These are phyloP conservation scores for Heterobasidion parviporum DNA, from an alignment of 1,284 basidiomycete species.

Conservation along the genomic window DNA sequence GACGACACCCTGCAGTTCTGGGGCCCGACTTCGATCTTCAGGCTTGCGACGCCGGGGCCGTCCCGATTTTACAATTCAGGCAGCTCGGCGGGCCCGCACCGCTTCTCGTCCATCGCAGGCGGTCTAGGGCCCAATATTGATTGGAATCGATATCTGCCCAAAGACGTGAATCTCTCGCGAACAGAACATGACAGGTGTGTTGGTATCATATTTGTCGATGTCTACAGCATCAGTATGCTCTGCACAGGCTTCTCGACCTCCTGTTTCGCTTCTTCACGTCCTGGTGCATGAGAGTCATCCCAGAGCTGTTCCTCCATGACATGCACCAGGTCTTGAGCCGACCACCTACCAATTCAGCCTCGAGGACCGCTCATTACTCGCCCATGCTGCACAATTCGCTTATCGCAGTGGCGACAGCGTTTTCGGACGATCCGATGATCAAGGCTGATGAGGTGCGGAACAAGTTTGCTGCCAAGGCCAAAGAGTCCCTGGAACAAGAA, in stretches of 20 bases:
- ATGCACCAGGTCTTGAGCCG: conserved; percentile 44
- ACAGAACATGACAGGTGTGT: conserved; percentile 39
- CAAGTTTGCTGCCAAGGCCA: conserved; percentile 45
- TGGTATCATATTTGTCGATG: neutral
- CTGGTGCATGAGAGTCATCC: conserved; percentile 40
- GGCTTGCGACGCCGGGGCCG: conserved; percentile 1
- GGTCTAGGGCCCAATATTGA: conserved; percentile 33
- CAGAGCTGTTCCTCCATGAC: conserved; percentile 49
- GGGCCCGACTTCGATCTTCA: conserved; percentile 28
- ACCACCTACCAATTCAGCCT: conserved; percentile 33
- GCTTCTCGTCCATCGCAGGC: conserved; percentile 10
- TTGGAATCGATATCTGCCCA: conserved; percentile 48
- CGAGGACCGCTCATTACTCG: conserved; percentile 53
- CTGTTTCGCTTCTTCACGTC: conserved; percentile 54
- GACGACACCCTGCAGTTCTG: conserved; percentile 25
- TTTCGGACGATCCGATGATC: conserved; percentile 46
- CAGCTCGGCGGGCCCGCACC: conserved; percentile 18
- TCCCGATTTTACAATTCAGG: too few species aligned
- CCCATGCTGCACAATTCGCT: conserved; percentile 66
- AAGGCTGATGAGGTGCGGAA: conserved; percentile 35
- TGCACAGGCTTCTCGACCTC: conserved; percentile 39
- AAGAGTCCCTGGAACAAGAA: conserved; percentile 47
- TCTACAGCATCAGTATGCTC: conserved; percentile 1
- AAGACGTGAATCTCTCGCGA: conserved; percentile 34
- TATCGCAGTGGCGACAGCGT: conserved; percentile 49